These are phyloP conservation scores for Fonsecaea nubica DNA, from an alignment of 2,329 filamentous ascomycete genomes.

Conservation along the genomic window DNA sequence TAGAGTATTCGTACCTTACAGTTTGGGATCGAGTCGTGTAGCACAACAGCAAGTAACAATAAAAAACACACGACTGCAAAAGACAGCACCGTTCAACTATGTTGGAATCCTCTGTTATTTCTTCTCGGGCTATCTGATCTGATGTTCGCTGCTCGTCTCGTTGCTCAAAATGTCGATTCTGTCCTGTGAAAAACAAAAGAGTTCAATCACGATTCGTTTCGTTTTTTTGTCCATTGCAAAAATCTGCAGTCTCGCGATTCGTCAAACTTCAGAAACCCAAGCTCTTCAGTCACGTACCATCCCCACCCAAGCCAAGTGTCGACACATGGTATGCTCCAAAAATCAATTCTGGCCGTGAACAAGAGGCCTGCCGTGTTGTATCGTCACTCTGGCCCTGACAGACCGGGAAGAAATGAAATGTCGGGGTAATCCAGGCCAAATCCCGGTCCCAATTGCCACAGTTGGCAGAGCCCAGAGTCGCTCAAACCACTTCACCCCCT, in stretches of 20 bases:
- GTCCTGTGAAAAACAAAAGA: not conserved
- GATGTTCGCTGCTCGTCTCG: not conserved
- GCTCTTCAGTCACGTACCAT: slow-evolving; percentile 1
- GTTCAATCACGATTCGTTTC: slow-evolving; percentile 3
- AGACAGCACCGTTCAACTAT: not conserved
- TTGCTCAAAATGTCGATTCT: not conserved
- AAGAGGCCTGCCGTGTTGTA: not conserved
- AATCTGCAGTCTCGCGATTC: slow-evolving; percentile 4
- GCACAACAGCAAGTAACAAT: not conserved
- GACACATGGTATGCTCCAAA: not conserved
- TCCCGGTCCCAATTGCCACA: not conserved
- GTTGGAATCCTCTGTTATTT: not conserved
- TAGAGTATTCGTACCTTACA: no score
- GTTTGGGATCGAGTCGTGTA: no score
- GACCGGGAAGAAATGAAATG: not conserved
- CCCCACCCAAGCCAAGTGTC: not conserved
- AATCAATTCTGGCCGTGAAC: not conserved
- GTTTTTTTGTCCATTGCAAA: not conserved
- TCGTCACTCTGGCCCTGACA: not conserved
- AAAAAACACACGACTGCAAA: not conserved
- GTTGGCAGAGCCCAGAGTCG: not conserved
- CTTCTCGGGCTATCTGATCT: not conserved
- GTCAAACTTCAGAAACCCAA: not conserved
- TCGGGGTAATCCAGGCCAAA: slow-evolving; percentile 1
- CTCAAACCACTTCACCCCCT: not conserved